Evolutionary conservation across 2,329 filamentous ascomycete genomes (phyloP).

Genomic region (Pseudovirgaria hyperparasitica): DNA sequence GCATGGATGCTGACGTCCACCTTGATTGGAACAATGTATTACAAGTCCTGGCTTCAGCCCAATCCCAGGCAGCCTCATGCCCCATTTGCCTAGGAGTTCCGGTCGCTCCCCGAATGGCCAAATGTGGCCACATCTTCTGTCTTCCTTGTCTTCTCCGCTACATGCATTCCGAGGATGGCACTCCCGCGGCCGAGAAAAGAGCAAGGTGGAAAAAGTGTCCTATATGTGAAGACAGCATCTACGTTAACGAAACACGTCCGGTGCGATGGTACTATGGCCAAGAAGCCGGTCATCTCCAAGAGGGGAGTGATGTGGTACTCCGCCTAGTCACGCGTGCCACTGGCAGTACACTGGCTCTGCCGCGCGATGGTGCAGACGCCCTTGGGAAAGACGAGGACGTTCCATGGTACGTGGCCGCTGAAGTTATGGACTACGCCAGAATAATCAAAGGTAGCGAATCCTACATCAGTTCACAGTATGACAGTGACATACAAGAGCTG

Average conservation of each 20-base stretch:
- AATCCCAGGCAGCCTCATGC: slow-evolving; percentile 79
- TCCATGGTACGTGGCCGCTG: slow-evolving; percentile 90
- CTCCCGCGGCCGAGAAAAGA: slow-evolving; percentile 49
- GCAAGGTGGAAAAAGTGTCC: slow-evolving; percentile 88
- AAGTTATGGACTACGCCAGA: slow-evolving; percentile 86
- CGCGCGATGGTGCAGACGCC: slow-evolving; percentile 64
- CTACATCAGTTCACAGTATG: slow-evolving; percentile 74
- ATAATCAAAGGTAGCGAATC: slow-evolving; percentile 88
- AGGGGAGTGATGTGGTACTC: slow-evolving; percentile 81
- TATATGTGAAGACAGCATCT: slow-evolving; percentile 89
- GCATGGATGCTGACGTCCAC: slow-evolving; percentile 74
- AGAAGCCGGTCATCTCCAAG: slow-evolving; percentile 64
- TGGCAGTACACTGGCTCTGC: slow-evolving; percentile 74
- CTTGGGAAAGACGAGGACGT: slow-evolving; percentile 61
- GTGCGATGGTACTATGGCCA: slow-evolving; percentile 87
- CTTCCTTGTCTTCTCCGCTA: slow-evolving; percentile 86
- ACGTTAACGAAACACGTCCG: slow-evolving; percentile 76
- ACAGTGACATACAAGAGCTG: slow-evolving; percentile 65
- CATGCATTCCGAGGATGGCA: slow-evolving; percentile 73
- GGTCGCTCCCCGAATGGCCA: slow-evolving; percentile 90
- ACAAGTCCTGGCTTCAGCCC: slow-evolving; percentile 79
- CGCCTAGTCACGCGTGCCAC: slow-evolving; percentile 71
- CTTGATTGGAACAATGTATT: slow-evolving; percentile 84
- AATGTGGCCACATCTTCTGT: slow-evolving; percentile 95
- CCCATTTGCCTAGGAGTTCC: slow-evolving; percentile 91